These are phyloP conservation scores for Colletotrichum theobromicola DNA, from an alignment of 2,329 filamentous ascomycete species.

Conservation along the genomic window DNA sequence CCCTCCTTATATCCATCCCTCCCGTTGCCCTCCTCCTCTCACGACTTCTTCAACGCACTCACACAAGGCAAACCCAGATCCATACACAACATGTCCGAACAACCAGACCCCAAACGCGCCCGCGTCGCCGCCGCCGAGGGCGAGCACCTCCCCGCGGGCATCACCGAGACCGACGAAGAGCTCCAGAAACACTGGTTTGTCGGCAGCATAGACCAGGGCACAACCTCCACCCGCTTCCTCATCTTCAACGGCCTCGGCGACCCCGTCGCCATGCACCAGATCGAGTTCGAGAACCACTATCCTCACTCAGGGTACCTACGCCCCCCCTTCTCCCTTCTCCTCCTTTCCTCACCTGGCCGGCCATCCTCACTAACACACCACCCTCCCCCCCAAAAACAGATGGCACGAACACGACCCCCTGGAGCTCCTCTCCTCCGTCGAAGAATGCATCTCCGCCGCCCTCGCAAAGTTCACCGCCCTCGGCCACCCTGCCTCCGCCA, in stretches of 20 bases:
- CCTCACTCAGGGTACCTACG: slow-evolving; percentile 85
- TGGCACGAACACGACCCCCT: slow-evolving; percentile 91
- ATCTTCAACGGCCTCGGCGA: slow-evolving; percentile 85
- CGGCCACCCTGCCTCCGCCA: slow-evolving; percentile 70
- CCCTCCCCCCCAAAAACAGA: slow-evolving; percentile 58
- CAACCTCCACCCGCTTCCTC: slow-evolving; percentile 86
- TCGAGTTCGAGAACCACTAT: slow-evolving; percentile 86
- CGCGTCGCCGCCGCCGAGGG: slow-evolving; percentile 10
- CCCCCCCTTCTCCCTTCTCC: slow-evolving; percentile 25
- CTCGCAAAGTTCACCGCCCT: slow-evolving; percentile 72
- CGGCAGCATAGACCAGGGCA: slow-evolving; percentile 89
- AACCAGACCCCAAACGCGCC: slow-evolving; percentile 11
- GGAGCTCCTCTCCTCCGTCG: slow-evolving; percentile 76
- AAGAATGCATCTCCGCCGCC: slow-evolving; percentile 80
- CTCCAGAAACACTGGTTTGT: slow-evolving; percentile 66
- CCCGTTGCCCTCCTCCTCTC: not conserved
- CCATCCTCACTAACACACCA: not conserved
- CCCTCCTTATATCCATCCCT: not conserved
- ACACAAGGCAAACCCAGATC: not conserved
- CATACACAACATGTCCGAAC: slow-evolving; percentile 9
- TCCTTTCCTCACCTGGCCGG: not conserved
- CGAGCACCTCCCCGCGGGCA: slow-evolving; percentile 33
- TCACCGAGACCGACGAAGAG: slow-evolving; percentile 36
- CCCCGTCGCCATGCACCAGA: slow-evolving; percentile 82
- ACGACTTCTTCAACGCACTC: not conserved